phyloP scores from a whole-genome alignment of 345 rosid genomes.

The Aquilaria yunnanensis region DNA sequence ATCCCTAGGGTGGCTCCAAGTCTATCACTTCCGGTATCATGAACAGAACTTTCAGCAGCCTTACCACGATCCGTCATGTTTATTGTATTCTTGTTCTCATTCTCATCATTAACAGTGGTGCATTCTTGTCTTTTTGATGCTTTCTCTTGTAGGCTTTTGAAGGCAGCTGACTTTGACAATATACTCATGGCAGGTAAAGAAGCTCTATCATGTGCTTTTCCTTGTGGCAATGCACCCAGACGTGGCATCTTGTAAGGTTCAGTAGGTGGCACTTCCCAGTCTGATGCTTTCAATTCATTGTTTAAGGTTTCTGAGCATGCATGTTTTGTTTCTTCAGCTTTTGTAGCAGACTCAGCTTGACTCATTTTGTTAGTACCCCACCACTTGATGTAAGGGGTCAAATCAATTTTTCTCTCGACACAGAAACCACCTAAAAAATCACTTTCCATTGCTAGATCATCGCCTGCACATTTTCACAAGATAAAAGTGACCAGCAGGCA shows the following conservation, averaged over 20 bases:
- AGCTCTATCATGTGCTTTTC: slow-evolving; percentile 45
- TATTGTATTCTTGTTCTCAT: slow-evolving; percentile 62
- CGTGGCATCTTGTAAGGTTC: slow-evolving; percentile 89
- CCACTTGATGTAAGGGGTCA: slow-evolving; percentile 86
- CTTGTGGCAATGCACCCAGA: slow-evolving; percentile 46
- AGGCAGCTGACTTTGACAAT: slow-evolving; percentile 78
- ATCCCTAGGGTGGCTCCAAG: slow-evolving; percentile 55
- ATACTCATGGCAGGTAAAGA: slow-evolving; percentile 65
- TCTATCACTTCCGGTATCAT: slow-evolving; percentile 38
- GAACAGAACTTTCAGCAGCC: slow-evolving; percentile 57
- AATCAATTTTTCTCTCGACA: slow-evolving; percentile 79
- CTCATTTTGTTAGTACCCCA: slow-evolving; percentile 77
- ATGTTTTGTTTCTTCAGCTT: slow-evolving; percentile 57
- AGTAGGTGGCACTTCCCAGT: slow-evolving; percentile 55
- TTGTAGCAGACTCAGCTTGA: slow-evolving; percentile 55
- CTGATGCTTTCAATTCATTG: slow-evolving; percentile 71
- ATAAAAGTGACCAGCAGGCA: background rate
- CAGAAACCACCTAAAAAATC: slow-evolving; percentile 68
- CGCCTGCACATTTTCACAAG: slow-evolving; percentile 46
- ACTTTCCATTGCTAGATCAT: slow-evolving; percentile 65
- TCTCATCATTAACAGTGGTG: slow-evolving; percentile 60
- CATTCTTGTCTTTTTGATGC: slow-evolving; percentile 55
- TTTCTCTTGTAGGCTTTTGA: slow-evolving; percentile 82
- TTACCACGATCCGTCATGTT: slow-evolving; percentile 76
- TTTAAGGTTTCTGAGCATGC: slow-evolving; percentile 52